Evolutionary conservation across 257 asterid species (phyloP).

Genomic region (Penstemon newberryi): DNA sequence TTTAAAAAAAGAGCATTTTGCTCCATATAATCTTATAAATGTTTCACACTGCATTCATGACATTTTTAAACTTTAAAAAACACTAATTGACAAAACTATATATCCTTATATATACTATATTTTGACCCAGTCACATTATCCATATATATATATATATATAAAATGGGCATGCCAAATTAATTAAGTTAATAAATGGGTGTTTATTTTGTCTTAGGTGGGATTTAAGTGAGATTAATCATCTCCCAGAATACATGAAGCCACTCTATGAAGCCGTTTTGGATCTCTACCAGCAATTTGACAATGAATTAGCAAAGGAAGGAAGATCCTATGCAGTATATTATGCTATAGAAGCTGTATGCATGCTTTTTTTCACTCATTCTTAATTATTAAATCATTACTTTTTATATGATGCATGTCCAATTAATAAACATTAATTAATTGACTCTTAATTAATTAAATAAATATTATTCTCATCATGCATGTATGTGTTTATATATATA

Average conservation of each 20-base stretch:
- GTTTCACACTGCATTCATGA: too few species aligned
- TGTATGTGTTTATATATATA: background rate
- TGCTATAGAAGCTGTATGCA: background rate
- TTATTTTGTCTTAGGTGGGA: conserved; percentile 15
- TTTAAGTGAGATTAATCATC: conserved; percentile 1
- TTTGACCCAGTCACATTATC: too few species aligned
- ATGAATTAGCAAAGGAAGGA: conserved; percentile 1
- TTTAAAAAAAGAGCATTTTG: too few species aligned
- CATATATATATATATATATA: too few species aligned
- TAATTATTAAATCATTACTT: background rate
- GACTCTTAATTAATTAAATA: too few species aligned
- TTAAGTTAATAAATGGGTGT: background rate
- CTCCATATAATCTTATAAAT: too few species aligned
- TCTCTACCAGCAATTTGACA: background rate
- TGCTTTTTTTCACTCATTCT: too few species aligned
- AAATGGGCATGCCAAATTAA: background rate
- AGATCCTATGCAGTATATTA: background rate
- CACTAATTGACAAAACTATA: too few species aligned
- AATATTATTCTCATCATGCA: too few species aligned
- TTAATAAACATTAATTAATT: too few species aligned
- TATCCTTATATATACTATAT: background rate
- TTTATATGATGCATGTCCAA: background rate
- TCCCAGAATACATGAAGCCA: conserved; percentile 16
- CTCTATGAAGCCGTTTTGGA: background rate
- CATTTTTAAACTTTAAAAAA: too few species aligned